A percentile compares a stretch with the other conserved stretches of the same genome.
These are phyloP conservation scores for Magnaporthiopsis rhizophila DNA, from an alignment of 2,329 filamentous ascomycete species.

Conservation along the genomic window DNA sequence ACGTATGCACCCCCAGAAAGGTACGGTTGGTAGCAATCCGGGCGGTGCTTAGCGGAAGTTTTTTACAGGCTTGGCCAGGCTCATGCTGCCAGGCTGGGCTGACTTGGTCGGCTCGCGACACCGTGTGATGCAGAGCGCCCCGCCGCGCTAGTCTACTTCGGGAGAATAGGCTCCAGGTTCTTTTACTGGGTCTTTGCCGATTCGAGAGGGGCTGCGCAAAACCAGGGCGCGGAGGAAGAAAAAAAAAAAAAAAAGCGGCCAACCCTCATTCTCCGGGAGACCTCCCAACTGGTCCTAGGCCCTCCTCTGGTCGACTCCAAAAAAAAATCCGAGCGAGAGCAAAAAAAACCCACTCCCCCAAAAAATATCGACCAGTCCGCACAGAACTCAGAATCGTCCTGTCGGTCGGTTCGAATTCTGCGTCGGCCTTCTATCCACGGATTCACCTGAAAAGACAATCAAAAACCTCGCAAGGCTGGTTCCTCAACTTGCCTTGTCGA, in stretches of 20 bases:
- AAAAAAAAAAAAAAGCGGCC: slow-evolving; percentile 10
- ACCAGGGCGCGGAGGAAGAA: slow-evolving; percentile 3
- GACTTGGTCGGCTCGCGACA: not conserved
- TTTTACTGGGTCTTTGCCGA: slow-evolving; percentile 4
- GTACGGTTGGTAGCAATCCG: too few relatives aligned
- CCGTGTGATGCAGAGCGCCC: not conserved
- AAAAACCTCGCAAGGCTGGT: not conserved
- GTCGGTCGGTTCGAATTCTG: not conserved
- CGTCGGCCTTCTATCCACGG: not conserved
- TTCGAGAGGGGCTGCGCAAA: not conserved
- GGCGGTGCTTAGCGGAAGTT: too few relatives aligned
- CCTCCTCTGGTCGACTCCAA: slow-evolving; percentile 7
- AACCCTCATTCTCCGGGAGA: not conserved
- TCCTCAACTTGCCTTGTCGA: not conserved
- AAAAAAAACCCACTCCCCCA: slow-evolving; percentile 16
- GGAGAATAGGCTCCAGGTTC: not conserved
- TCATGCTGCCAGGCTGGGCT: not conserved
- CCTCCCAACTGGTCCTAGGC: not conserved
- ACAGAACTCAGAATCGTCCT: slow-evolving; percentile 12
- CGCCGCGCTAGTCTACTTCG: not conserved
- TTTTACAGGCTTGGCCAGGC: too few relatives aligned
- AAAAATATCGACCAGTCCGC: slow-evolving; percentile 8
- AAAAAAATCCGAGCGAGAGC: slow-evolving; percentile 27
- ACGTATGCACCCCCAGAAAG: too few relatives aligned
- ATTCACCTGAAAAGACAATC: not conserved